Evolutionary conservation across 176 grass and related monocot species (phyloP), one percentile per base, ranked within the genome.

Genomic region (Aegilops bicornis): DNA sequence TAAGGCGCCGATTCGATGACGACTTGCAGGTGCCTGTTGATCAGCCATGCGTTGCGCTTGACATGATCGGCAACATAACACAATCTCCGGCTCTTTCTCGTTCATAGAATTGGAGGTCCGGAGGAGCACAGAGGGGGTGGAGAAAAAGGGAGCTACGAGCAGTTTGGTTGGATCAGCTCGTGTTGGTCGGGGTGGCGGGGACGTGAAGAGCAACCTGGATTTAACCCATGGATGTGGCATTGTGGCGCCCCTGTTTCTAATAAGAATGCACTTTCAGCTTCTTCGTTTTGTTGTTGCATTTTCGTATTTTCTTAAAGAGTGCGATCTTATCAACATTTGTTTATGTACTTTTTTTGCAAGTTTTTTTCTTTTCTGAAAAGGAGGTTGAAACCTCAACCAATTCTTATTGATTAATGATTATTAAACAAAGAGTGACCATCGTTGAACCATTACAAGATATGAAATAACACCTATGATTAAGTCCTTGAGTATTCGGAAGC

Each of bases 41-140:
- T 68, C 81, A 91, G 25, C 92, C 87, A 6, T 94, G 89, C 63
- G 75, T 94, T 66, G 87, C 90, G 15, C 80, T 92, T 12, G 59
- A 77, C 40, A 85, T 94, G 87, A 50, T 94, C 42, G 45, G 83
- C 37, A 72, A 79, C 65, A 91, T 89, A 13, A 91, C 92, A n/a
- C 77, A 83, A 29, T 89, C 89, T 72, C 85, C 85, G 43, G 89
- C 84, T 62, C 66, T 35, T 76, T 69, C 82, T 66, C 62, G 40
- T 52, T 32, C 52, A 43, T 82, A 83, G 33, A 80, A 69, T 12
- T 20, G 56, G 20, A 59, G 20, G 16, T 19, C 7, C 16, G 50
- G 22, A 78, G 24, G 45, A 52, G 35, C 25, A 27, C 56, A 31
- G 64, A 43, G 14, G 60, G 37, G 25, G 42, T 25, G 58, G 32